Conservation (phyloP, 1,284 basidiomycete species). For the Fomitopsis pinicola region DNA sequence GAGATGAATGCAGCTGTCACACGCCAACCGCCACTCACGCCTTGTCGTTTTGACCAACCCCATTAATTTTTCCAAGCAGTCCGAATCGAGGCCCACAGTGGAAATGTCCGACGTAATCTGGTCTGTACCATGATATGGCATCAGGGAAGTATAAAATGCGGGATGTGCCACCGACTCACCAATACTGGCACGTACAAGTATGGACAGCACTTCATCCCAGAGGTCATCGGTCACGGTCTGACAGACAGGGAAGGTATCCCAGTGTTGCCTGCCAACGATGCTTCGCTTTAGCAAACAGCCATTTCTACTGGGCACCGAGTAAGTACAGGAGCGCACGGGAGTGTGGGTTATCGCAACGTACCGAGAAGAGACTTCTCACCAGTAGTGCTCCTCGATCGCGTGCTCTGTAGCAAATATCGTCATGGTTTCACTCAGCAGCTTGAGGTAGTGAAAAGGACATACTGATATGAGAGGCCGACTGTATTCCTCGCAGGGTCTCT, state of each 20-base stretch:
- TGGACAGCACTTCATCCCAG: not conserved
- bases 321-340: not conserved
- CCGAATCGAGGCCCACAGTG: conserved; percentile 35
- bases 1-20: not conserved
- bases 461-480: conserved; percentile 38
- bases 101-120: conserved; percentile 38
- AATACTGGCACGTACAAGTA: not conserved
- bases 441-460: conserved; percentile 11
- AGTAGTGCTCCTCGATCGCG: conserved; percentile 48
- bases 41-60: conserved; percentile 30
- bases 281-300: conserved; percentile 15
- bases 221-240: not conserved
- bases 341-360: not conserved
- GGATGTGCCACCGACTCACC: not conserved
- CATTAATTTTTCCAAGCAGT: conserved; percentile 25
- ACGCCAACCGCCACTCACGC: conserved; percentile 23
- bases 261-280: not conserved
- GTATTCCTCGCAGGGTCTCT: conserved; percentile 31
- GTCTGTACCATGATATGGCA: conserved; percentile 20
- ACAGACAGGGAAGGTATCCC: not conserved
- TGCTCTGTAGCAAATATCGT: conserved; percentile 30
- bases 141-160: not conserved
- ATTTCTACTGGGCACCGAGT: conserved; percentile 31
- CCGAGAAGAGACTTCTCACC: conserved; percentile 28
- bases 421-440: not conserved